Evolutionary conservation across 148 eudicot species (phyloP), one percentile per base, ranked within the genome.

Genomic region (Suaeda aralocaspica): DNA sequence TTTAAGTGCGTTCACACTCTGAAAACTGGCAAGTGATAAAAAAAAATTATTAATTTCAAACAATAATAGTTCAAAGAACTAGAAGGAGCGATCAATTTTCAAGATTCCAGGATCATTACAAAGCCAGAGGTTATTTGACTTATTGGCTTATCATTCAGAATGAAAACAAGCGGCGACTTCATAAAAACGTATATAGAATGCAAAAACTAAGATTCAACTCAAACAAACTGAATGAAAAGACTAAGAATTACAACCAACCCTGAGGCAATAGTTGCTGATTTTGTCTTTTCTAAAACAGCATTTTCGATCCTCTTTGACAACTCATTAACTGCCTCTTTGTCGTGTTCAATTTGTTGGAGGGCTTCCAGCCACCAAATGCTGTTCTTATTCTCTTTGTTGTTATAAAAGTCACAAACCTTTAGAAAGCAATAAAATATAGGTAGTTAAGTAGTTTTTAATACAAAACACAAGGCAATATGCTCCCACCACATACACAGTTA

Each of bases 341-440:
- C 75, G 72, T 85, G 87, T 59, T 92, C 91, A 71, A 88, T 85
- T 48, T 71, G 76, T 70, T 85, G 81, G 39, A 92, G 87, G 72
- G 90, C 84, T 63, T 84, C 96, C 64, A 87, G 74, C 98, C 98
- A 92, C 98, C 98, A 92, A 59, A 80, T 70, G 34, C 81, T 53
- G 29, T 85, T 69, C 64, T 78, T 78, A 61, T 77, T 55, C 70
- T 82, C 79, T 64, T 77, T 83, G 45, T 85, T 80, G 16, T 60
- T 73, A 59, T 79, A 66, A 48, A 77, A 74, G 48, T 82, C 78
- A 72, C 69, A 61, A 15, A 92, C 92, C 98, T 92, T 76, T 69
- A 76, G 78, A 75, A 69, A 67, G 26, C 64, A 77, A 52, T 71
- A 67, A 22, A 10, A 21, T 46, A 71, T 14, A 49, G 15, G 50